A percentile compares a stretch with the other conserved stretches of the same genome.
phyloP scores from a whole-genome alignment of 257 asterid species.

The Jacaranda mimosifolia region DNA sequence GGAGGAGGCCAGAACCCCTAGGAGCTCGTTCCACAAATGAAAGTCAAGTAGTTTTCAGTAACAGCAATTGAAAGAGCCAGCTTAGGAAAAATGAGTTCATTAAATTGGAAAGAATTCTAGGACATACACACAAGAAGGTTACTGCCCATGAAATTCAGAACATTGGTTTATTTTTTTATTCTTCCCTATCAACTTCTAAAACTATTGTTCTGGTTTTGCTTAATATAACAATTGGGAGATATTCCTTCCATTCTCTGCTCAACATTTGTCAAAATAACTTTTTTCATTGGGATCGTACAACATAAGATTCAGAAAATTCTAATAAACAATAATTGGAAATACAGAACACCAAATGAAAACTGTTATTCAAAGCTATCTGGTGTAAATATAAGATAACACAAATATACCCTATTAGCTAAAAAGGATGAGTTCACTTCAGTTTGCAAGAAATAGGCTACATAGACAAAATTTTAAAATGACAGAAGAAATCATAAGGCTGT shows the following conservation, averaged over 20 bases:
- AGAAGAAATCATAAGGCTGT: no score
- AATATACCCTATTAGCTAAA: not conserved
- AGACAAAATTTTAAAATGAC: no score
- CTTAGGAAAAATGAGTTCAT: no score
- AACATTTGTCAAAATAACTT: not conserved
- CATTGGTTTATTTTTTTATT: no score
- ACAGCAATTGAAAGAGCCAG: no score
- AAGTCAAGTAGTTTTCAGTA: not conserved
- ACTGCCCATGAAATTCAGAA: constrained; percentile 5
- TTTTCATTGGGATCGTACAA: not conserved
- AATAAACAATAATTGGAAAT: not conserved
- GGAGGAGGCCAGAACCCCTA: not conserved
- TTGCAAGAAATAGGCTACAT: no score
- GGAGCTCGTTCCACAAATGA: not conserved
- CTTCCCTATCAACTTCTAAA: no score
- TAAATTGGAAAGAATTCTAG: not conserved
- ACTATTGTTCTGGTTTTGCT: no score
- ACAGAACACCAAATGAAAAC: not conserved
- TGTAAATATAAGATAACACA: not conserved
- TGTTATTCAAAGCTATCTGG: not conserved
- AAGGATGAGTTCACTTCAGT: not conserved
- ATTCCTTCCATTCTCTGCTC: not conserved
- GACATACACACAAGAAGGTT: not conserved
- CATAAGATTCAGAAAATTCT: not conserved
- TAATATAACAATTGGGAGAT: not conserved